Conservation (phyloP, 2,329 filamentous ascomycete species). For the Didymella sp. region DNA sequence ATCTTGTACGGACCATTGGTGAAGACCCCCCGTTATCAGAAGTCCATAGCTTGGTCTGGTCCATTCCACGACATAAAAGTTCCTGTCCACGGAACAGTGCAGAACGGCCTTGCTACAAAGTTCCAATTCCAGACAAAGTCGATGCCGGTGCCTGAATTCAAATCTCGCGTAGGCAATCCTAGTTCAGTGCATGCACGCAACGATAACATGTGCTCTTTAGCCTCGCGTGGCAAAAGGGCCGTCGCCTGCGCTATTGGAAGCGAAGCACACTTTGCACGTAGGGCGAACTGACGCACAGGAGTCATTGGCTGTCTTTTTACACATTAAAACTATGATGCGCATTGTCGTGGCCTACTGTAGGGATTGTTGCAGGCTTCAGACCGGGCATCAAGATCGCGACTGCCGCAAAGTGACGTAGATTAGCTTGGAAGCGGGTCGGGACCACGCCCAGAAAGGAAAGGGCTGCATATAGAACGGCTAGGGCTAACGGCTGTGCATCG, state of each 20-base stretch:
- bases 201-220: slow-evolving; percentile 3
- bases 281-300: neutral
- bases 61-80: neutral
- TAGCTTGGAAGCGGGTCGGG: slow-evolving; percentile 3
- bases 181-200: neutral
- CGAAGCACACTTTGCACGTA: neutral
- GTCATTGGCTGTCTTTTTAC: slow-evolving; percentile 2
- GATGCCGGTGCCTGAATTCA: neutral
- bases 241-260: neutral
- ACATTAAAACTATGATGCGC: slow-evolving; percentile 7
- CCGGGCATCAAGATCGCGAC: slow-evolving; percentile 3
- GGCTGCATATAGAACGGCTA: neutral
- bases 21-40: neutral
- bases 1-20: neutral
- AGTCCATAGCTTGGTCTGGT: neutral
- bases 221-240: neutral
- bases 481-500: slow-evolving; percentile 7
- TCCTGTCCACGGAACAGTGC: neutral
- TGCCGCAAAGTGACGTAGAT: slow-evolving; percentile 6
- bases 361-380: slow-evolving; percentile 11
- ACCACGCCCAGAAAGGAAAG: neutral
- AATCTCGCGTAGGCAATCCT: neutral
- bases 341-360: neutral
- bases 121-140: neutral
- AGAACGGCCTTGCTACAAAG: neutral